phyloP scores from a whole-genome alignment of 2,329 filamentous ascomycete species.

The Cadophora malorum region DNA sequence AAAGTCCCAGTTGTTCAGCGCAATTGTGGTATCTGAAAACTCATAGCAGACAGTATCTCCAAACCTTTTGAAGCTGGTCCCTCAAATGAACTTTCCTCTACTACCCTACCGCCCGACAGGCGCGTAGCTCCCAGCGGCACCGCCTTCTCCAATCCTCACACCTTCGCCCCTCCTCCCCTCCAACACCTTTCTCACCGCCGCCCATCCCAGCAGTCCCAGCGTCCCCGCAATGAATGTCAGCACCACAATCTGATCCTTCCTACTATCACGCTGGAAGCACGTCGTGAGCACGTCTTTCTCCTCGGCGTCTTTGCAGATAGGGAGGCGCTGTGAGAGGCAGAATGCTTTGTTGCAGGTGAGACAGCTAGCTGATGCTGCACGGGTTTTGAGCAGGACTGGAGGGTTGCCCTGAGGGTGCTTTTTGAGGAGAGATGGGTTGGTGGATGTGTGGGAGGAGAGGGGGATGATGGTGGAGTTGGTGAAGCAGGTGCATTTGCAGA shows the following conservation, averaged over 20 bases:
- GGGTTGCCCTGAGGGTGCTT: slow-evolving; percentile 22
- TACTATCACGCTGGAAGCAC: slow-evolving; percentile 71
- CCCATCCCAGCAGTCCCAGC: slow-evolving; percentile 64
- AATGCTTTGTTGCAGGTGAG: slow-evolving; percentile 69
- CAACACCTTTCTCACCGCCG: slow-evolving; percentile 57
- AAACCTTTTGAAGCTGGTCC: too few relatives aligned
- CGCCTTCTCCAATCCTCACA: slow-evolving; percentile 31
- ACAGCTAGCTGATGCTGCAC: slow-evolving; percentile 56
- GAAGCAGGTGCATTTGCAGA: slow-evolving; percentile 75
- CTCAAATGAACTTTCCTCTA: too few relatives aligned
- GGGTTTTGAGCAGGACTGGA: slow-evolving; percentile 21
- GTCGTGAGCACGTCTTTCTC: slow-evolving; percentile 67
- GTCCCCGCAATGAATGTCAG: slow-evolving; percentile 68
- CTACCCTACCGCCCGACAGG: slow-evolving; percentile 35
- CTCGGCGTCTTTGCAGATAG: slow-evolving; percentile 67
- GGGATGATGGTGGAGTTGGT: slow-evolving; percentile 72
- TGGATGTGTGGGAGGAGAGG: slow-evolving; percentile 50
- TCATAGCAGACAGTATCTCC: background rate
- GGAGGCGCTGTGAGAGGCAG: slow-evolving; percentile 63
- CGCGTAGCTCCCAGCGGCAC: slow-evolving; percentile 36
- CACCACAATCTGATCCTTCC: slow-evolving; percentile 71
- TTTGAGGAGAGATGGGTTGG: slow-evolving; percentile 25
- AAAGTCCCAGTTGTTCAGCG: background rate
- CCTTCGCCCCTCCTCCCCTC: slow-evolving; percentile 49
- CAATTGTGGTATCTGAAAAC: background rate